Evolutionary conservation across 805 yeast species (phyloP), one percentile per base, ranked within the genome.

Genomic region (Lipomyces oligophaga): DNA sequence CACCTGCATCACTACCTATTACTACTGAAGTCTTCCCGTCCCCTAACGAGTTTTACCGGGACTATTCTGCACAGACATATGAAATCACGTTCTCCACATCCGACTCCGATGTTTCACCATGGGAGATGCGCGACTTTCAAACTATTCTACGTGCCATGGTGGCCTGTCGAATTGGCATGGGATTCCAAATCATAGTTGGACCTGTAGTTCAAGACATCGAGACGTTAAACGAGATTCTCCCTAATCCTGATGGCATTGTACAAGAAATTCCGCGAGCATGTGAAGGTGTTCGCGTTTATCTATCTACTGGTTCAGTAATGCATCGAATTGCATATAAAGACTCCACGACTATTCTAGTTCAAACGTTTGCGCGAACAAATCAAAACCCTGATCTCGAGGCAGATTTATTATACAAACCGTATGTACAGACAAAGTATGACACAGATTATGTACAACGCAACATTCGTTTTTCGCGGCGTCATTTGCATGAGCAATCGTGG

Each of bases 1-100:
- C 96, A 0, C 99, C 99, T 0, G 97, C 97, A 0, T 83, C 95
- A 5, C 69, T 93, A 21, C 99, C 99, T 0, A 69, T 85, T 0
- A 80, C 87, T 1, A 80, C 94, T 0, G 78, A 83, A 1, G 73
- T 82, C 7, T 89, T 89, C 58, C 97, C 97, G 0, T 64, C 81
- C 0, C 67, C 72, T 10, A 70, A 72, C 3, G 88, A 85, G 47
- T 80, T 89, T 62, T 78, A 81, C 38, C 72, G 73, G 3, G 81
- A 85, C 52, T 90, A 81, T 64, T 78, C 85, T 1, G 81, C 86
- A 58, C 85, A 89, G 57, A 80, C 83, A n/a, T 94, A 93, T 62
- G 85, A 84, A 21, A 82, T 88, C 1, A 71, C 82, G 5, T 60
- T 85, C 34, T 83, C 81, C 54, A 67, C 73, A 11, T 80, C 75